Conservation (phyloP, 2,329 filamentous ascomycete genomes). For the Aspergillus proliferans region DNA sequence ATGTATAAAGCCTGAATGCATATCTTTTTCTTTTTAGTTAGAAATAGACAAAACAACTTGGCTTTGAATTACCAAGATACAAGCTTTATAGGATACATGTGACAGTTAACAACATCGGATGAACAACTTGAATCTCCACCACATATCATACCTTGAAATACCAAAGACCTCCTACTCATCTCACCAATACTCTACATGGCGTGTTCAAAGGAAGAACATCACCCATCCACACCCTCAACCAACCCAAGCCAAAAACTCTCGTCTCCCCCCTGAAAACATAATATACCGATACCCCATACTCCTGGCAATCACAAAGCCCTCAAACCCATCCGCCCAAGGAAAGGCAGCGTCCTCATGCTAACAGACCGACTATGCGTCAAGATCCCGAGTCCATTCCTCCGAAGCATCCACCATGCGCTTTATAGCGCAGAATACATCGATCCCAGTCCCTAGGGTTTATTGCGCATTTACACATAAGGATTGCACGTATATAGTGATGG, state of each 20-base stretch:
- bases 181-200: no score
- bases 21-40: neutral
- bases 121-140: no score
- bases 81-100: no score
- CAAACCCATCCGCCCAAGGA: conserved; percentile 12
- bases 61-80: no score
- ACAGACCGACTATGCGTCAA: conserved; percentile 28
- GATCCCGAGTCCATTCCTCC: conserved; percentile 18
- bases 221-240: neutral
- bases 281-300: conserved; percentile 15
- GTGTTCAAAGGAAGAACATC: no score
- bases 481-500: conserved; percentile 36
- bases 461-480: conserved; percentile 29
- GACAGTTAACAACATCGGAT: no score
- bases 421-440: conserved; percentile 31
- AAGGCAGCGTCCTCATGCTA: conserved; percentile 24
- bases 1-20: conserved; percentile 5
- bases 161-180: no score
- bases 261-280: conserved; percentile 9
- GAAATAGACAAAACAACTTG: neutral
- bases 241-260: neutral
- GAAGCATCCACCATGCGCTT: conserved; percentile 33
- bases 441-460: conserved; percentile 33
- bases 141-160: no score
- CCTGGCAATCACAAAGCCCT: conserved; percentile 15